phyloP scores from a whole-genome alignment of 306 rosid genomes.

The Quercus dentata region DNA sequence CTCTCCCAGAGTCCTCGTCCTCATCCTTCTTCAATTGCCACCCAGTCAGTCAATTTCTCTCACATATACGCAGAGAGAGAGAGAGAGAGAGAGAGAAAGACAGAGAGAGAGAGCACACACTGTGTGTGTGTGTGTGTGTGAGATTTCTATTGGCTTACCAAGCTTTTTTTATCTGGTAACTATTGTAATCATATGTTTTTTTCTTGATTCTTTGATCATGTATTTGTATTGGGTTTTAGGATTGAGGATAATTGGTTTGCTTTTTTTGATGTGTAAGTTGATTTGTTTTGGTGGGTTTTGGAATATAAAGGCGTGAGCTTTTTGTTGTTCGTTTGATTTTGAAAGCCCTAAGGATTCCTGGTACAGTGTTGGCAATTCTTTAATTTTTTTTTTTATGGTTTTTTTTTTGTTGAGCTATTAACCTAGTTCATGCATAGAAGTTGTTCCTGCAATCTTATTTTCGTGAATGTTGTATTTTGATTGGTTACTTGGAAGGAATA shows the following conservation, averaged over 20 bases:
- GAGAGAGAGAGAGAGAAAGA: background rate
- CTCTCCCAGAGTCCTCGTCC: background rate
- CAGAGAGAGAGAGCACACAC: background rate
- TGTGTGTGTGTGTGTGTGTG: background rate
- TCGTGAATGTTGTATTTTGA: background rate
- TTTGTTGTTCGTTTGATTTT: background rate
- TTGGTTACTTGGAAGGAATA: background rate
- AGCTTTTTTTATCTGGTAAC: background rate
- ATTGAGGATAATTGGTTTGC: constrained; percentile 1
- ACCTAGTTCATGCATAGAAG: background rate
- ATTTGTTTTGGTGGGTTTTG: background rate
- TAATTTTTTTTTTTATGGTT: background rate
- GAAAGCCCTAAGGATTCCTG: constrained; percentile 3
- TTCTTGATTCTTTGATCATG: background rate
- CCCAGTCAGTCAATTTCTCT: background rate
- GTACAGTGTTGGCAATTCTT: background rate
- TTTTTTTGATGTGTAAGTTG: background rate
- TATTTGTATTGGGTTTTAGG: background rate
- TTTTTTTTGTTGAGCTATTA: background rate
- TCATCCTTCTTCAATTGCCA: background rate
- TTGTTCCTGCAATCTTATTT: background rate
- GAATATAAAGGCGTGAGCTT: constrained; percentile 5
- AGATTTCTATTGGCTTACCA: too few relatives aligned
- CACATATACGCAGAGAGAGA: background rate
- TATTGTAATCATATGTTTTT: background rate